Percentiles rank a stretch among this genome's conserved stretches.
Conservation (phyloP, 2,329 filamentous ascomycete genomes). For the Ciborinia camelliae region DNA sequence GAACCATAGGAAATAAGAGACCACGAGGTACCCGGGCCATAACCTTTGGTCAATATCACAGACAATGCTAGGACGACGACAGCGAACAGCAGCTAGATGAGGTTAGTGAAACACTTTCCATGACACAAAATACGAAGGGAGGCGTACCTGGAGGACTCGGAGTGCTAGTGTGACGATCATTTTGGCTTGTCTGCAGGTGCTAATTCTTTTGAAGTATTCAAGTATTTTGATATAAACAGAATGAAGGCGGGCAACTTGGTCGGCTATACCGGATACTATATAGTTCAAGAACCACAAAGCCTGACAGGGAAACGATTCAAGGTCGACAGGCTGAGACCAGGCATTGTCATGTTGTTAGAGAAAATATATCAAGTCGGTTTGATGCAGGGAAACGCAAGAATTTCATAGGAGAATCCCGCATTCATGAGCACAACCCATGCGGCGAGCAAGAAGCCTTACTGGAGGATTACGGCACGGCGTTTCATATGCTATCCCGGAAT, state of each 20-base stretch:
- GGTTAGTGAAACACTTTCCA: not conserved
- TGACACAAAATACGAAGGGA: not conserved
- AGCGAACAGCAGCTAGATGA: slow-evolving; percentile 28
- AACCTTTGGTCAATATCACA: slow-evolving; percentile 28
- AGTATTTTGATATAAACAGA: not conserved
- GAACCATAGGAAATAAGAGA: slow-evolving; percentile 30
- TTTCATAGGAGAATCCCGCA: not conserved
- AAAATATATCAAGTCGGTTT: not conserved
- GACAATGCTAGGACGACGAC: slow-evolving; percentile 31
- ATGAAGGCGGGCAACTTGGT: not conserved
- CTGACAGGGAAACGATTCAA: slow-evolving; percentile 5
- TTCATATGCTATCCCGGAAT: slow-evolving; percentile 13
- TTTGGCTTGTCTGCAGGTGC: slow-evolving; percentile 5
- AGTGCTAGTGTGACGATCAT: slow-evolving; percentile 31
- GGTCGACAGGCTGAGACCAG: not conserved
- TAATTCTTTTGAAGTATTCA: not conserved
- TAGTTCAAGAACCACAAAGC: not conserved
- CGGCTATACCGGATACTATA: slow-evolving; percentile 12
- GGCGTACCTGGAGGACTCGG: slow-evolving; percentile 27
- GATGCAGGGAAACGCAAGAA: not conserved
- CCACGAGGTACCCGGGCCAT: slow-evolving; percentile 26
- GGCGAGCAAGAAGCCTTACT: slow-evolving; percentile 4
- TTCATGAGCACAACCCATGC: slow-evolving; percentile 1
- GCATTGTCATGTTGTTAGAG: slow-evolving; percentile 1
- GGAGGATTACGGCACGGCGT: slow-evolving; percentile 26